A percentile compares a stretch with the other conserved stretches of the same genome.
Evolutionary conservation across 805 yeast species (phyloP).

Genomic region (Yarrowia hollandica): DNA sequence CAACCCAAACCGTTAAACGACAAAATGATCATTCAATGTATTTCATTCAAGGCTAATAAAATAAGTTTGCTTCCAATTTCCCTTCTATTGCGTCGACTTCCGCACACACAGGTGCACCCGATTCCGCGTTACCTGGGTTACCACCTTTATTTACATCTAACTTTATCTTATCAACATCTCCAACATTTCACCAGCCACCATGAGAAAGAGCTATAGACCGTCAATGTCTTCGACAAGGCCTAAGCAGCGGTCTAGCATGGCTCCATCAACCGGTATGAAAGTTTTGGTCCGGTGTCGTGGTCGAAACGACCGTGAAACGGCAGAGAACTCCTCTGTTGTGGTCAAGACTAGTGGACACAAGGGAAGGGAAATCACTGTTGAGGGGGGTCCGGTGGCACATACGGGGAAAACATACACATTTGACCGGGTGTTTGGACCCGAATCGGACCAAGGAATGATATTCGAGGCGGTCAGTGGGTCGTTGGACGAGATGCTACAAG

Average conservation of each 20-base stretch:
- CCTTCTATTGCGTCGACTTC: background rate
- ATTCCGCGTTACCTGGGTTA: conserved; percentile 24
- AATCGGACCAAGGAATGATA: conserved; percentile 56
- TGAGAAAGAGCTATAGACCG: conserved; percentile 23
- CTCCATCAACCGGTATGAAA: conserved; percentile 12
- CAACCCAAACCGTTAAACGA: too few species aligned
- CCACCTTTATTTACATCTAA: conserved; percentile 26
- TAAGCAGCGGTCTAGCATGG: background rate
- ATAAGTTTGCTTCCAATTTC: too few species aligned
- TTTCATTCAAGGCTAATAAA: too few species aligned
- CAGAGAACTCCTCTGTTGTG: conserved; percentile 58
- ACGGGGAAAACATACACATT: conserved; percentile 48
- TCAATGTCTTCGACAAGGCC: conserved; percentile 14
- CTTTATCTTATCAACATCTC: conserved; percentile 7
- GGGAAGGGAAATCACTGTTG: conserved; percentile 1
- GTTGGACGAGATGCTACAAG: conserved; percentile 61
- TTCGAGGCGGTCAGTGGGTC: conserved; percentile 49
- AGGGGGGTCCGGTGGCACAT: conserved; percentile 20
- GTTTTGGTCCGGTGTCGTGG: conserved; percentile 66
- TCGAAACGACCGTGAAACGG: conserved; percentile 56
- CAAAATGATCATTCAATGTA: too few species aligned
- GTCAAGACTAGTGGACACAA: conserved; percentile 38
- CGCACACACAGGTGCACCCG: too few species aligned
- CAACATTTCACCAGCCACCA: conserved; percentile 5
- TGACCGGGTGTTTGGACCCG: conserved; percentile 60